Evolutionary conservation across 768 basidiomycete species (phyloP), one percentile per base, ranked within the genome.

Genomic region (Leccinum variicolor): DNA sequence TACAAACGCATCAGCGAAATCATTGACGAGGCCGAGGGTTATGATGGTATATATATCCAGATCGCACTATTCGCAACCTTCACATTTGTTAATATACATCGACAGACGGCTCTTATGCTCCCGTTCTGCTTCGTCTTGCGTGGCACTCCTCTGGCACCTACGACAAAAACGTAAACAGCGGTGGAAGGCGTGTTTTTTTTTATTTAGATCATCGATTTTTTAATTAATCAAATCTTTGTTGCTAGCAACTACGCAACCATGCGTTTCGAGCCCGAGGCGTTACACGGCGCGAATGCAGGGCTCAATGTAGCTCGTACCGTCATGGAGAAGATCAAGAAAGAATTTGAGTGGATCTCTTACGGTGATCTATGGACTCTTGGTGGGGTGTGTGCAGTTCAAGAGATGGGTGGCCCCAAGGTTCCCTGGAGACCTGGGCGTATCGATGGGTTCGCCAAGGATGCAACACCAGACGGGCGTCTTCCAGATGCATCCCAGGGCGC

Each of bases 331-430:
- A 73, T 98, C 69, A 95, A 98, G 78, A 67, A 85, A 53, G 84
- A 96, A 65, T 92, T 89, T 78, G 81, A 86, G 0, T 95, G 94
- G 93, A 97, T 98, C 63, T 89, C 84, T 57, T 98, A 97, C 72
- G 95, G 94, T 62, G 95, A 98, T 71, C 79, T 97, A 56, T 97
- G 95, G 94, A 99, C 96, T 25, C 87, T 99, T 39, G 96, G 78
- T 54, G 96, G 96, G 69, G 95, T 98, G 56, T 84, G 83, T 62
- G 94, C 95, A 54, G 76, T 98, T 52, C 90, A 91, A 79, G 96
- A 98, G 79, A 89, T 94, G 83, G 87, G 83, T 55, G 96, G 96
- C 14, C 96, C 96, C 47, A 86, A 88, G 73, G 78, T 98, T 66
- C 90, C 91, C 21, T 99, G 96, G 96, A 82, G 94, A 56, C 84